Base-by-base conservation (phyloP, 148 eudicot genomes). In the Camellia lanceoleosa region DNA sequence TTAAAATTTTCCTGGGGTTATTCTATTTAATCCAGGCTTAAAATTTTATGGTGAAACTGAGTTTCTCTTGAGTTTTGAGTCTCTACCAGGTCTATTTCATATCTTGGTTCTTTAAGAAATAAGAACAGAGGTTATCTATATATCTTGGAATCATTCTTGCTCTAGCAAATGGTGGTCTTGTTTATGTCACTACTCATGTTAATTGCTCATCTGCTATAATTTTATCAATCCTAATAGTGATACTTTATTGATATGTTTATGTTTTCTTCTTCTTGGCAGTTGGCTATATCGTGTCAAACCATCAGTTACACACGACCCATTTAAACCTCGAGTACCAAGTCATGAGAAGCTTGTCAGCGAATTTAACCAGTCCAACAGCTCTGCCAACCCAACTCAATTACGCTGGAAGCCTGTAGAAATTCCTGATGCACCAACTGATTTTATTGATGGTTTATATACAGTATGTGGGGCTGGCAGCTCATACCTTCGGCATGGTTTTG, bases 391-490 rank as follows among this genome's bases (percentile, higher is more conserved):
- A 51, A 95, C 98, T 67, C 99, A 95, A 83, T 84, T 95, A 44
- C 85, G 99, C 52, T 95, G 99, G 99, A 95, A 87, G 82, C 99
- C 99, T 73, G 83, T 83, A 19, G 90, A 89, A 58, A 81, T 92
- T 78, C 92, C 98, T 7, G 86, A 91, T 69, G 78, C 82, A 15
- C 92, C 94, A 3, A 91, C 89, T 65, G 94, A 95, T 88, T 95
- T 95, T 74, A 81, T 95, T 42, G 99, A 95, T 74, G 99, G 98
- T 23, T 80, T 95, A 66, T 88, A 82, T 72, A 93, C 99, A 46
- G 81, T 95, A 44, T 95, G 99, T 76, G 99, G 99, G 38, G 94
- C 98, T 67, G 99, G 99, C 78, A 93, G 99, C 82, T 96, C 98
- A 3, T 91, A 87, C 78, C 97, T 93, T 59, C 93, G 99, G 23